Evolutionary conservation across 1,284 basidiomycete species (phyloP), one percentile per base, ranked within the genome.

Genomic region (Boletus sp.): DNA sequence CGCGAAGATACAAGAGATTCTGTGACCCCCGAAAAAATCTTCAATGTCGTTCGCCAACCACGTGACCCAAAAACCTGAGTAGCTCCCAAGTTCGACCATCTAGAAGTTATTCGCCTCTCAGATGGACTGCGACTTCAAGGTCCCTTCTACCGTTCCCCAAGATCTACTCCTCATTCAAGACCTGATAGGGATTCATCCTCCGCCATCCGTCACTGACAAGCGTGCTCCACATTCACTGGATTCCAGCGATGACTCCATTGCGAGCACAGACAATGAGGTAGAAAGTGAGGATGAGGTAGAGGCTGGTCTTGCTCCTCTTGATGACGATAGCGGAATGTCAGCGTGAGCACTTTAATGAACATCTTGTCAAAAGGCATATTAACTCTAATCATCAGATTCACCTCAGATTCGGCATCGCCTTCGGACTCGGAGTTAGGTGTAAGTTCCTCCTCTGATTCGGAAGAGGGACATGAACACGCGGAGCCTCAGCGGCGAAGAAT

Each of bases 121-220:
- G 41, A 67, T 63, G 66, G 47, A 65, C 49, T 54, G 55, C 40
- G 38, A 55, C 48, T 88, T 87, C 72, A 80, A 78, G 59, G 56
- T 77, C 10, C 85, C 85, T 29, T 71, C 71, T n/a, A 58, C 57
- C 14, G 66, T 87, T 17, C 77, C 86, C 9, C 87, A 88, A 58
- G 87, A 89, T 60, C 67, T 89, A 17, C 73, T 84, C 33, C 72
- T 89, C 38, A 89, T 89, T 36, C 81, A 80, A 45, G 80, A 80
- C 48, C 55, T 88, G 25, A 69, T 89, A 46, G 81, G 79, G 13
- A 52, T 61, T 12, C 19, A 65, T 43, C 54, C 55, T 9, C 14
- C 51, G 3, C 53, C 58, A 13, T 23, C 53, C 34, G 25, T 47
- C 12, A 27, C 45, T 43, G 14, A 33, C n/a, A 46, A 52, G 3